Evolutionary conservation across 495 filamentous ascomycete species (phyloP).

Genomic region (Glutinoglossum americanum): DNA sequence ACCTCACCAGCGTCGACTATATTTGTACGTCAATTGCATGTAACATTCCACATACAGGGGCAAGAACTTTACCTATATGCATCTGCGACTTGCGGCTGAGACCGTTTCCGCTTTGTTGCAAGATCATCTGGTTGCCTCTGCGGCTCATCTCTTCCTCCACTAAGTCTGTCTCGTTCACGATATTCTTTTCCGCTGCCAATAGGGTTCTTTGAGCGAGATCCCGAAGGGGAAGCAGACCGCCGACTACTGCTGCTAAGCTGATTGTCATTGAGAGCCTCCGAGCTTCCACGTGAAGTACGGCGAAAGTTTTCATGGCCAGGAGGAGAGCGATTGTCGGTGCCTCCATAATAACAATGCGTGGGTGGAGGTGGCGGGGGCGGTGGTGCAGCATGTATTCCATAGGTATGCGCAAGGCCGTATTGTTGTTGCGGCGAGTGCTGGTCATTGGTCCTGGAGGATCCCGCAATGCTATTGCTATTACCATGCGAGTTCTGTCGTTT

Average conservation of each 20-base stretch:
- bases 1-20: constrained; percentile 1
- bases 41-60: not conserved
- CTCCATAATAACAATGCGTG: not conserved
- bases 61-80: constrained; percentile 21
- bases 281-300: not conserved
- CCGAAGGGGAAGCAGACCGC: constrained; percentile 2
- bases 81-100: constrained; percentile 17
- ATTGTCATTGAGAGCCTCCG: not conserved
- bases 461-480: not conserved
- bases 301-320: not conserved
- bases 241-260: not conserved
- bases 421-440: not conserved
- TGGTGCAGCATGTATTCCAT: not conserved
- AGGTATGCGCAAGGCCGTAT: not conserved
- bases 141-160: constrained; percentile 7
- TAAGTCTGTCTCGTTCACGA: constrained; percentile 9
- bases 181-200: constrained; percentile 10
- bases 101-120: not conserved
- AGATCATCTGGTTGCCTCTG: constrained; percentile 11
- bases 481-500: not conserved
- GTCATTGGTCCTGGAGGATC: not conserved
- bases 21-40: not conserved
- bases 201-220: constrained; percentile 6
- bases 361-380: not conserved
- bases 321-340: not conserved